Base-by-base conservation (phyloP, 176 grass and related monocot species). In the Chrysopogon serrulatus region DNA sequence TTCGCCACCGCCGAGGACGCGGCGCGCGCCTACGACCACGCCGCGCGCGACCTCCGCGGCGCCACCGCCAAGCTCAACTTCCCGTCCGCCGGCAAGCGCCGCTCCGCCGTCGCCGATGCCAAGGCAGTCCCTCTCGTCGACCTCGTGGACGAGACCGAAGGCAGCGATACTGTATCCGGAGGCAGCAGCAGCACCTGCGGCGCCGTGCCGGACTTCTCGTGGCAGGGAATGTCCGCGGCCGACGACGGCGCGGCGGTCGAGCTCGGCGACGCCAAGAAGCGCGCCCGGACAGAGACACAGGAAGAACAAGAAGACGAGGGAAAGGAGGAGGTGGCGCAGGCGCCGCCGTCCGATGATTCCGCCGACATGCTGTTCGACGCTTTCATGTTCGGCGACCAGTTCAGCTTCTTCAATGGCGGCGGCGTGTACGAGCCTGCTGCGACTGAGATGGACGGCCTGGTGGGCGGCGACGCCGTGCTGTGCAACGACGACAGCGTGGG, bases 1-100 rank as follows among this genome's bases (percentile, higher is more conserved):
- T 98, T 98, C 66, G 71, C 82, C 78, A 86, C 88, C 21, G 78
- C 90, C 3, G 92, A 94, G 79, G 90, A 82, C 67, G 87, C 92
- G 0, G 92, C 92, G 21, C 78, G 53, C 33, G 92, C 92, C 32
- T 98, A 98, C 82, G 90, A 93, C 44, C 67, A 3, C 5, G 94
- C 88, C 33, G 89, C 94, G n/a, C 87, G 91, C 12, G 64, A 65
- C 35, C 70, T 94, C 79, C 81, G 89, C 1, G 94, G 94, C 28
- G 73, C 79, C 76, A 45, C 9, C 36, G 79, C 87, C 66, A 94
- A 87, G 76, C 79, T 97, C 45, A 97, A 97, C 74, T 94, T 97
- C 85, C 83, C 92, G 12, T 2, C 78, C 10, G 12, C 47, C 30
- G 0, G 17, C 79, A 89, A 54, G 57, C n/a, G 68, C 82, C 31